Evolutionary conservation across 805 yeast species (phyloP), one percentile per base, ranked within the genome.

Genomic region (Lachancea cidri): DNA sequence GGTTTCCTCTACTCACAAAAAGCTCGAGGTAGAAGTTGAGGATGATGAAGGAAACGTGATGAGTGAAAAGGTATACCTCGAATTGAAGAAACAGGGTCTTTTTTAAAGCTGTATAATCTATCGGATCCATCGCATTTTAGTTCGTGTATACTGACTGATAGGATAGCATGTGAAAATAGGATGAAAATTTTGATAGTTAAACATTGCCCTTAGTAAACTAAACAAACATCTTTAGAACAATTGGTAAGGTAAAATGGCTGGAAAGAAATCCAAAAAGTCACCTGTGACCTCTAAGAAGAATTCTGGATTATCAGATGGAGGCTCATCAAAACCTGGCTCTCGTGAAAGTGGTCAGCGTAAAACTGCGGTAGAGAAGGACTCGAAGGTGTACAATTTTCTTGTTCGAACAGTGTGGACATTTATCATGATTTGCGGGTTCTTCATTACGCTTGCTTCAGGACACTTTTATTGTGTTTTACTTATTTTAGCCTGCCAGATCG

Each of bases 41-140:
- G 98, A 93, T 57, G 83, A 77, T 1, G 88, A 86, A 14, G 98
- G 98, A 8, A 91, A 93, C 57, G 95, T 86, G 13, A 83, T 91
- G 94, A 76, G 83, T 25, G 82, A 80, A 51, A 77, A 78, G 50
- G 89, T 86, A 33, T 91, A 86, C 61, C 72, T 80, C 15, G 97
- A 93, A 50, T 70, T 91, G 58, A 85, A 86, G 64, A 82, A 77
- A 50, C 98, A 91, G 65, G 98, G 97, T 0, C 67, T 91, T 37
- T 29, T 8, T 29, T n/a, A 29, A 29, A 8, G 33, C 7, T 29
- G 8, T 8, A 7, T 29, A 29, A 15, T n/a, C 14, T 29, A 29
- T 29, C 14, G 14, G 17, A n/a, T 8, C n/a, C 17, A 15, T 29
- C 24, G 11, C 24, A 13, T 18, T 24, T 9, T 16, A 13, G 14